These are phyloP conservation scores for Exophiala viscosa DNA, from an alignment of 2,329 filamentous ascomycete genomes.

Conservation along the genomic window DNA sequence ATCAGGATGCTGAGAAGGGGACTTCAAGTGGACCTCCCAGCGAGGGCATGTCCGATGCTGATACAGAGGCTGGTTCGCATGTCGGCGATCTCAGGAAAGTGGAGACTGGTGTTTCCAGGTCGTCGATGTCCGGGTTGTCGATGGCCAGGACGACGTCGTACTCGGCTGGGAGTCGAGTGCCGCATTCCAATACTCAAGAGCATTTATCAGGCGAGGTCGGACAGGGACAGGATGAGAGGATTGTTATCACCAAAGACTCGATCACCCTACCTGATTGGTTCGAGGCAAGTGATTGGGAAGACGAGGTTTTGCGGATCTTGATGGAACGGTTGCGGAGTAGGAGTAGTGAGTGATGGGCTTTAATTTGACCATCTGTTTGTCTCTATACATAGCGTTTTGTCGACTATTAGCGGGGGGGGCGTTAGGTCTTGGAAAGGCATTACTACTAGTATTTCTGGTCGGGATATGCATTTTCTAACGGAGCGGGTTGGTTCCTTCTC, in stretches of 20 bases:
- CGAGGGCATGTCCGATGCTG: slow-evolving; percentile 2
- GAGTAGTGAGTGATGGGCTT: neutral
- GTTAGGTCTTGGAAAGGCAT: neutral
- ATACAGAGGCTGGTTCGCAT: slow-evolving; percentile 10
- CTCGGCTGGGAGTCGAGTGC: neutral
- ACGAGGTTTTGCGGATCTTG: slow-evolving; percentile 22
- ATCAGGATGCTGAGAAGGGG: neutral
- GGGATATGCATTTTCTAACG: too few relatives aligned
- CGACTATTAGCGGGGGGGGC: neutral
- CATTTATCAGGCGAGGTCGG: neutral
- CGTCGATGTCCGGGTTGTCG: neutral
- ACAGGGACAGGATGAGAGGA: slow-evolving; percentile 6
- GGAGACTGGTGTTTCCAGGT: neutral
- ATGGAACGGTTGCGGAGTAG: slow-evolving; percentile 16
- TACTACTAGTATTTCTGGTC: too few relatives aligned
- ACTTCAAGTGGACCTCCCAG: neutral
- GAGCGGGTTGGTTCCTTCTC: too few relatives aligned
- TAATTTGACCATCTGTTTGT: neutral
- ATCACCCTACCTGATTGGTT: slow-evolving; percentile 25
- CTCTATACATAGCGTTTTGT: neutral
- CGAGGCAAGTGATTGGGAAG: slow-evolving; percentile 21
- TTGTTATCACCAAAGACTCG: slow-evolving; percentile 15
- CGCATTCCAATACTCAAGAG: neutral
- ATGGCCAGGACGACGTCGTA: neutral
- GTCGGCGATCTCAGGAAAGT: slow-evolving; percentile 1